These are phyloP conservation scores for Mrakia hoshinonis DNA, from an alignment of 768 basidiomycete genomes.

Conservation along the genomic window DNA sequence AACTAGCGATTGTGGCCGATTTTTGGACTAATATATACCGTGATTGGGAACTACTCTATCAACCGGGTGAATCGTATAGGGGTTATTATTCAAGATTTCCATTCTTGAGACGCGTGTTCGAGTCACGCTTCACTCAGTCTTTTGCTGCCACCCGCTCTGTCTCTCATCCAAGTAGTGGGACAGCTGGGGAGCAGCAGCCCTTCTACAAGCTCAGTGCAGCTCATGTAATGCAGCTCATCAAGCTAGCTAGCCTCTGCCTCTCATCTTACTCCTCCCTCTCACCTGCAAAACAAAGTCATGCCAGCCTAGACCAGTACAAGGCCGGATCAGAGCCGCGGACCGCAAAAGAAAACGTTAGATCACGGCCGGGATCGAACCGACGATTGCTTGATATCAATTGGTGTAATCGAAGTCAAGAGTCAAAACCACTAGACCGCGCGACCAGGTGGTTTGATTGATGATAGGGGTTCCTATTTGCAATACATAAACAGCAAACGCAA, in stretches of 20 bases:
- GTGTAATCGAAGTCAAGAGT: constrained; percentile 16
- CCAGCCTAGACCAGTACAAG: too few species aligned
- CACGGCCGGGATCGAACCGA: constrained; percentile 10
- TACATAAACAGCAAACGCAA: not conserved
- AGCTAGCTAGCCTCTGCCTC: too few species aligned
- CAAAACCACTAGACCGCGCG: constrained; percentile 16
- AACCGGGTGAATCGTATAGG: not conserved
- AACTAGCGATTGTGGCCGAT: not conserved
- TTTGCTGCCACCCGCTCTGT: not conserved
- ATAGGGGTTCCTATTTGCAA: not conserved
- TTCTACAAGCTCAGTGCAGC: too few species aligned
- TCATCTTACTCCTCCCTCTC: not conserved
- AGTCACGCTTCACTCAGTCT: not conserved
- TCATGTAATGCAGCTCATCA: too few species aligned
- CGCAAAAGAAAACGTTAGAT: not conserved
- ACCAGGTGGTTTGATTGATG: not conserved
- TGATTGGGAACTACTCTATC: not conserved
- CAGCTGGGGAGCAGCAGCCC: too few species aligned
- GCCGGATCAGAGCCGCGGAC: too few species aligned
- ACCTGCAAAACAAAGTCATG: too few species aligned
- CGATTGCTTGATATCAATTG: constrained; percentile 12
- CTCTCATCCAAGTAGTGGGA: too few species aligned
- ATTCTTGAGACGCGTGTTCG: not conserved
- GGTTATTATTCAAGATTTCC: too few species aligned
- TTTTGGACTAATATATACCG: not conserved